Percentiles rank a stretch among this genome's conserved stretches.
Conservation (phyloP, 768 basidiomycete genomes). For the Mycena floridula region DNA sequence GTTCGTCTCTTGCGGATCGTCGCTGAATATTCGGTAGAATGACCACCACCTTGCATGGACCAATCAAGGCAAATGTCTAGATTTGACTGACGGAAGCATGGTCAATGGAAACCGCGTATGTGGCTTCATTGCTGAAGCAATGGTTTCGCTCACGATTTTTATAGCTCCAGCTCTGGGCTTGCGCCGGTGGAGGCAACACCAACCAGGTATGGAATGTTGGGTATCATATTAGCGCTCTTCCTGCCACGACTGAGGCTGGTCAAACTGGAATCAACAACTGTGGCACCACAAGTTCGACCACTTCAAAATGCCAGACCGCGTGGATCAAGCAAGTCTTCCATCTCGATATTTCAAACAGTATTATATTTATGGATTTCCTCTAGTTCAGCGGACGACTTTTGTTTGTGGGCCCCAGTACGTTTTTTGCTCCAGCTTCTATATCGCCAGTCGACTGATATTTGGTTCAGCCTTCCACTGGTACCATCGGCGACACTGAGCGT, state of each 20-base stretch:
- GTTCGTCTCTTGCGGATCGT: not conserved
- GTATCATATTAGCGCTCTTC: constrained; percentile 42
- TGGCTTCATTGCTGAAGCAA: not conserved
- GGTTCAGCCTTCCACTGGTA: constrained; percentile 1
- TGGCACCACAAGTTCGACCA: constrained; percentile 46
- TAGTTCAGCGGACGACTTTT: constrained; percentile 52
- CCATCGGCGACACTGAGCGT: constrained; percentile 20
- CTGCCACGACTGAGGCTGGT: constrained; percentile 44
- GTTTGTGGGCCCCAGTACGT: constrained; percentile 18
- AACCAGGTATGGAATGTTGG: constrained; percentile 34
- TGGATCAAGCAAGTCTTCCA: constrained; percentile 35
- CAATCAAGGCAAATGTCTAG: constrained; percentile 43
- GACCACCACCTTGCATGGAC: constrained; percentile 40
- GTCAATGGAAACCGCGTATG: constrained; percentile 36
- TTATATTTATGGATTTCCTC: constrained; percentile 24
- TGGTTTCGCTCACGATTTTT: not conserved
- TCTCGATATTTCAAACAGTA: not conserved
- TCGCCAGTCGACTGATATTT: not conserved
- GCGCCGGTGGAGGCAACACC: constrained; percentile 1
- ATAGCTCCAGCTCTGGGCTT: constrained; percentile 40
- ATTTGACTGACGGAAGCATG: constrained; percentile 34
- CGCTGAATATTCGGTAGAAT: constrained; percentile 7
- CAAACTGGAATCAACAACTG: constrained; percentile 65
- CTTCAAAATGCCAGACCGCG: constrained; percentile 61
- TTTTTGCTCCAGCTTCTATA: not conserved